A percentile compares a stretch with the other conserved stretches of the same genome.
Evolutionary conservation across 371 early-diverging fungal species (phyloP).

Genomic region (Syncephalastrum sp.): DNA sequence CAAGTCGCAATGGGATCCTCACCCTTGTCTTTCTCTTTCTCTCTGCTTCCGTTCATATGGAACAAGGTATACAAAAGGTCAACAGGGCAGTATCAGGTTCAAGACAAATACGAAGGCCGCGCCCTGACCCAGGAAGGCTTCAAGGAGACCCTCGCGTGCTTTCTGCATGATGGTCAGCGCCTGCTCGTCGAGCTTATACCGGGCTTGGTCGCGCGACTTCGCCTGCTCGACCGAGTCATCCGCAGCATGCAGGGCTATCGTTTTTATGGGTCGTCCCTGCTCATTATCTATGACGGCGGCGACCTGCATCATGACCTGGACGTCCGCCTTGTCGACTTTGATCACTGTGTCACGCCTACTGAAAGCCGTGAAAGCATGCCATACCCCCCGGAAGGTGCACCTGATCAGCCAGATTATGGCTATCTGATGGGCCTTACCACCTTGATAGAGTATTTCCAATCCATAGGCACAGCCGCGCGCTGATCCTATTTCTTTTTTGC

Average conservation of each 20-base stretch:
- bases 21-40: too few relatives aligned
- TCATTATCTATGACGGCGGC: constrained; percentile 45
- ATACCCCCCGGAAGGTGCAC: constrained; percentile 61
- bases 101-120: constrained; percentile 93
- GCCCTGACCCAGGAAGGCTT: constrained; percentile 73
- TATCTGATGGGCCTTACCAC: constrained; percentile 68
- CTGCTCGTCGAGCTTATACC: constrained; percentile 77
- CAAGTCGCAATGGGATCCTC: too few relatives aligned
- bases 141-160: constrained; percentile 68
- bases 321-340: constrained; percentile 91
- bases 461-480: constrained; percentile 19
- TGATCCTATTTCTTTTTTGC: not conserved
- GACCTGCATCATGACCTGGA: constrained; percentile 33
- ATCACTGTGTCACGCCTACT: constrained; percentile 60
- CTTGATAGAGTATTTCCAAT: constrained; percentile 57
- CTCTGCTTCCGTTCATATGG: too few relatives aligned
- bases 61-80: constrained; percentile 70
- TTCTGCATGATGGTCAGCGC: constrained; percentile 72
- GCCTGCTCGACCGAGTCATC: constrained; percentile 67
- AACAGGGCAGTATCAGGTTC: constrained; percentile 61
- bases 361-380: constrained; percentile 23
- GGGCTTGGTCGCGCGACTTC: constrained; percentile 65
- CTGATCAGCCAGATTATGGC: constrained; percentile 66
- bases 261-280: constrained; percentile 85
- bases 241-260: constrained; percentile 72